Evolutionary conservation across 1,284 basidiomycete species (phyloP), one percentile per base, ranked within the genome.

Genomic region (Ganoderma resinaceum): DNA sequence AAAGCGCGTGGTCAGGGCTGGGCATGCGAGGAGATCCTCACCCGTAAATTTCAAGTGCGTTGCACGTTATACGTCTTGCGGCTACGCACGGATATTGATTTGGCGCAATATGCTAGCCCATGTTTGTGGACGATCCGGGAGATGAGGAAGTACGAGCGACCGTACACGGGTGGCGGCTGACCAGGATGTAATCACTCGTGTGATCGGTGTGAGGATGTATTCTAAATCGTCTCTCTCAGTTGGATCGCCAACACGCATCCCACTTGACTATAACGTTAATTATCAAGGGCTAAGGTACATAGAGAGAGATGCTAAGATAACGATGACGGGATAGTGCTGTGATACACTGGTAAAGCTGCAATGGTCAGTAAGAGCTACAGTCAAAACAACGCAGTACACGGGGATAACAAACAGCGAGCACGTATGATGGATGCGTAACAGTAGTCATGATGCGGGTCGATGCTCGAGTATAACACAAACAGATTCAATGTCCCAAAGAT

Each of bases 91-190:
- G 12, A 37, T 37, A 16, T 23, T 40, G n/a, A 26, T 12, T 38
- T 38, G 23, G 37, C 3, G 3, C 8, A 6, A 59, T 20, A 59
- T 40, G 9, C 3, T 40, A 95, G 85, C 91, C 92, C 0, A 96
- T 96, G 95, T 96, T 97, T 74, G 90, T 91, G 0, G 86, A 95
- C 12, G 95, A 97, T 80, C 82, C 87, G 4, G 95, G 95, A 12
- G 92, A 93, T 66, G 90, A 89, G 73, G 84, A 86, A 12, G 83
- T 94, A 12, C 83, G 93, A 9, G 84, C 89, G 9, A 92, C 89
- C 0, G 93, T 95, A 2, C 90, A 93, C 73, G 95, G 95, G 3
- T 95, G 93, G 91, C 84, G 82, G 38, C 75, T 93, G 72, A 85
- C 80, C 0, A 79, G 73, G 7, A 3, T 12, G 7, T 29, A 12